Evolutionary conservation across 208 protist genomes (phyloP).

Genomic region (Leishmania major): DNA sequence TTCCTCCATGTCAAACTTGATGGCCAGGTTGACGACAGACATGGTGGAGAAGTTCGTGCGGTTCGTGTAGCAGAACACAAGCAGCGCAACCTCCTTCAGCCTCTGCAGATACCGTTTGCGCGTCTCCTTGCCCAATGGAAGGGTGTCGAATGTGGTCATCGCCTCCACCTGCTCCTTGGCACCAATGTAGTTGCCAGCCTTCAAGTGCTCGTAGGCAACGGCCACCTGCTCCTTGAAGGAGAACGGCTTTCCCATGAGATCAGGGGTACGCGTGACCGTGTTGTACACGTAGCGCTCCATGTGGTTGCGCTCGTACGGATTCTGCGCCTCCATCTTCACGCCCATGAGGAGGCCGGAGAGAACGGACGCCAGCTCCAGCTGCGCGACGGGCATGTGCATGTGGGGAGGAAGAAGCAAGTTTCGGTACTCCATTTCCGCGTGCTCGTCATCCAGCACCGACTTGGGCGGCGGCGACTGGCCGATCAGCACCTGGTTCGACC

Average conservation of each 20-base stretch:
- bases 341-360: conserved; percentile 80
- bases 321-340: conserved; percentile 74
- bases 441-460: conserved; percentile 37
- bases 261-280: conserved; percentile 46
- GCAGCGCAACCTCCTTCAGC: conserved; percentile 77
- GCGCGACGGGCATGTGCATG: conserved; percentile 66
- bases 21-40: conserved; percentile 72
- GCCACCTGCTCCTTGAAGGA: conserved; percentile 68
- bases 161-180: conserved; percentile 62
- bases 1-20: conserved; percentile 77
- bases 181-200: conserved; percentile 65
- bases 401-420: conserved; percentile 56
- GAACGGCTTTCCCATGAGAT: conserved; percentile 64
- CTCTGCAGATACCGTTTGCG: conserved; percentile 49
- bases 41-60: conserved; percentile 79
- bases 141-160: conserved; percentile 64
- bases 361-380: conserved; percentile 77
- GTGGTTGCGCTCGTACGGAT: conserved; percentile 75
- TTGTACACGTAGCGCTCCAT: conserved; percentile 77
- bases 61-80: conserved; percentile 82
- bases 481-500: conserved; percentile 62
- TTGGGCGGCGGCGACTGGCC: conserved; percentile 57
- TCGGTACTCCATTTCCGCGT: conserved; percentile 60
- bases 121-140: conserved; percentile 57
- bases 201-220: conserved; percentile 70